Percentiles rank a stretch among this genome's conserved stretches.
phyloP scores from a whole-genome alignment of 2,329 filamentous ascomycete species.

The Hymenoscyphus fructigenus region DNA sequence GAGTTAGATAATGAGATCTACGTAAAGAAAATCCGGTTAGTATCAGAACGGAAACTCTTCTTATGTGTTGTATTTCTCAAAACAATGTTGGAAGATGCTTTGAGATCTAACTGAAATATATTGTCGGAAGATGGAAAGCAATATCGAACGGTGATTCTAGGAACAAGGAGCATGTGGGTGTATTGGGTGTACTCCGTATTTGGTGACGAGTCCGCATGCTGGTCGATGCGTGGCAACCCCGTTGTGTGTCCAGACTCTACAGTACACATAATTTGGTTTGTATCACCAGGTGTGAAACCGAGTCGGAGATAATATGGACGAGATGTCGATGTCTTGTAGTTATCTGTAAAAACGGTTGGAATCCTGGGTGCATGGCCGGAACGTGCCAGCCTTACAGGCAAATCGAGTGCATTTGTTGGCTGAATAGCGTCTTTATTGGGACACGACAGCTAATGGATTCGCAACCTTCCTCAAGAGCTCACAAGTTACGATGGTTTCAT shows the following conservation, averaged over 20 bases:
- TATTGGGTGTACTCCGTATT: not conserved
- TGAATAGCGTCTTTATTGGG: not conserved
- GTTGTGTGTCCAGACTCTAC: not conserved
- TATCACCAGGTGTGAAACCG: not conserved
- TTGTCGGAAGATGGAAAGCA: not conserved
- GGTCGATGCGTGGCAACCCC: not conserved
- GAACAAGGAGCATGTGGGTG: not conserved
- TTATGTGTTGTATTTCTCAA: no score
- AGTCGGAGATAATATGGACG: not conserved
- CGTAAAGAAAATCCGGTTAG: no score
- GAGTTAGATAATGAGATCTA: no score
- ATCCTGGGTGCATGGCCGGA: not conserved
- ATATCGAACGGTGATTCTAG: not conserved
- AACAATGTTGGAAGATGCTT: not conserved
- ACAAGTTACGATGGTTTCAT: not conserved
- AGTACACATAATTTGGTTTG: not conserved
- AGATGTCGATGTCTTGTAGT: not conserved
- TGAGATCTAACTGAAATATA: not conserved
- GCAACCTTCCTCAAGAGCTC: not conserved
- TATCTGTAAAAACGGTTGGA: not conserved
- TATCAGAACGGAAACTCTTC: no score
- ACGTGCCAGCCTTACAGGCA: conserved; percentile 3
- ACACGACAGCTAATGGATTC: not conserved
- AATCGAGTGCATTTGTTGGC: not conserved
- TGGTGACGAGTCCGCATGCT: not conserved